These are phyloP conservation scores for Coemansia interrupta DNA, from an alignment of 192 early-diverging fungal genomes.

Conservation along the genomic window DNA sequence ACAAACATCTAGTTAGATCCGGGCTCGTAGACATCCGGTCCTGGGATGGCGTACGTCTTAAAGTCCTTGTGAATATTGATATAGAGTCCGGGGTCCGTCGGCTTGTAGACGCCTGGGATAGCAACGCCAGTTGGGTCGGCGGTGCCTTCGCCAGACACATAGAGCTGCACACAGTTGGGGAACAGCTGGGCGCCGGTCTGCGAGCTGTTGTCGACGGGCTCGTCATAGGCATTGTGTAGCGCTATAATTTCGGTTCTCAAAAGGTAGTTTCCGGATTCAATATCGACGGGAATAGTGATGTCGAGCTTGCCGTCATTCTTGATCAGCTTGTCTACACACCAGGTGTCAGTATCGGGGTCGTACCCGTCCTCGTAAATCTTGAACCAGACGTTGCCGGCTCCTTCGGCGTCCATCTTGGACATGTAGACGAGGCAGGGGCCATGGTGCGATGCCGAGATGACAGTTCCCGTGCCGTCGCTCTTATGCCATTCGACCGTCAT, in stretches of 20 bases:
- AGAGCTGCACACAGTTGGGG: conserved; percentile 3
- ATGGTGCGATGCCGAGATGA: neutral
- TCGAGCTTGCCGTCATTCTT: neutral
- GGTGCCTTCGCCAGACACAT: neutral
- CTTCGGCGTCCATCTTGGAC: neutral
- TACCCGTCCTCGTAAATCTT: conserved; percentile 5
- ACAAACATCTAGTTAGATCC: neutral
- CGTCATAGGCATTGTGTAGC: neutral
- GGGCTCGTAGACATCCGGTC: conserved; percentile 2
- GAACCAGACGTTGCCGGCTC: neutral
- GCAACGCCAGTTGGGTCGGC: neutral
- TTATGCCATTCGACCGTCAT: neutral
- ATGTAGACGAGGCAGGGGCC: conserved; percentile 8
- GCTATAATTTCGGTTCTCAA: neutral
- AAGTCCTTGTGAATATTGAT: neutral
- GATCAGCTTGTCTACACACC: neutral
- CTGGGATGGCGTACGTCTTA: neutral
- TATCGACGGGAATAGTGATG: neutral
- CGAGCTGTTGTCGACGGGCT: too few relatives aligned
- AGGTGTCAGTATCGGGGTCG: neutral
- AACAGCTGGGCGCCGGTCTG: neutral
- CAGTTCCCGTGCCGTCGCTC: neutral
- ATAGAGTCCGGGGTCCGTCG: neutral
- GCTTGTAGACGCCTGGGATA: conserved; percentile 4
- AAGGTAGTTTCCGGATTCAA: neutral